phyloP scores from a whole-genome alignment of 2,329 filamentous ascomycete genomes.

The Microdochium trichocladiopsis region DNA sequence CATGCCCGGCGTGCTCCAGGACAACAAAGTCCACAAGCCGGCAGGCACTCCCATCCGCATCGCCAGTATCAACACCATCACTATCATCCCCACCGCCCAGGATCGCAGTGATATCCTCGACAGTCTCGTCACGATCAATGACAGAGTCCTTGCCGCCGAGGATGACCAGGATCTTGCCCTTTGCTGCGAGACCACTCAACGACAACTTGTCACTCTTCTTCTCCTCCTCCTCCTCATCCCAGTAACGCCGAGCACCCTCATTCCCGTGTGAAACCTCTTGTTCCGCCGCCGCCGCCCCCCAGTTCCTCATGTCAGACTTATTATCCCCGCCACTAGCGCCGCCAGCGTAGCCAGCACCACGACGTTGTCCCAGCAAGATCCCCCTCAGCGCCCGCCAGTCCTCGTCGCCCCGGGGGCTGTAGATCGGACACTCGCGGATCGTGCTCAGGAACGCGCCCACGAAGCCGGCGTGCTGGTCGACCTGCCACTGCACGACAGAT shows the following conservation, averaged over 20 bases:
- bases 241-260: too few relatives aligned
- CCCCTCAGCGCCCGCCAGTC: constrained; percentile 53
- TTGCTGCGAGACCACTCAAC: constrained; percentile 16
- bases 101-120: constrained; percentile 50
- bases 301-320: constrained; percentile 23
- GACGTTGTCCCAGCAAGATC: constrained; percentile 36
- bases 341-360: too few relatives aligned
- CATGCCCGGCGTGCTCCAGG: constrained; percentile 56
- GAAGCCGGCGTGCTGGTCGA: constrained; percentile 59
- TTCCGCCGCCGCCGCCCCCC: constrained; percentile 15
- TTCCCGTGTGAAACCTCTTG: too few relatives aligned
- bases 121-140: constrained; percentile 56
- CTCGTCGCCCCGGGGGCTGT: constrained; percentile 43
- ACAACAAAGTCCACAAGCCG: constrained; percentile 49
- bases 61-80: neutral
- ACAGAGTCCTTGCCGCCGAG: constrained; percentile 61
- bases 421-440: constrained; percentile 64
- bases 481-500: constrained; percentile 62
- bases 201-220: constrained; percentile 18
- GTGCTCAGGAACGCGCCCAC: constrained; percentile 63
- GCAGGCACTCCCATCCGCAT: too few relatives aligned
- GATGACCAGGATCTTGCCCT: constrained; percentile 54
- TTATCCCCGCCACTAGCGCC: too few relatives aligned
- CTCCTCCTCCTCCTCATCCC: constrained; percentile 19
- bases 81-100: constrained; percentile 52